Evolutionary conservation across 1,139 yeast species (phyloP), one percentile per base, ranked within the genome.

Genomic region (Casaregolazyma suthepensis): DNA sequence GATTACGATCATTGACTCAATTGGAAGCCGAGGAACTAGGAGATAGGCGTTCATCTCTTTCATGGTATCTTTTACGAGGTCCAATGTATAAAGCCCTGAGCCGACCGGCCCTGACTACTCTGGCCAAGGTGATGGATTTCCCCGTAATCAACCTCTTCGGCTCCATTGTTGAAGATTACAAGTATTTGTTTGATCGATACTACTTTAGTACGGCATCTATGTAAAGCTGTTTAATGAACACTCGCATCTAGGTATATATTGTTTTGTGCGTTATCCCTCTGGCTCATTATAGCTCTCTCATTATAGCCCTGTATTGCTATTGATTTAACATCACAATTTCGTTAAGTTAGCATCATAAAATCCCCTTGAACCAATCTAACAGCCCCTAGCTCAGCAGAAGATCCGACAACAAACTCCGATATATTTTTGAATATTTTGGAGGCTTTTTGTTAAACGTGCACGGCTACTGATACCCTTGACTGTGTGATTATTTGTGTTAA

Each of bases 1-100:
- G 72, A 12, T 54, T 61, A 48, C 56, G 68, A 35, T 61, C 63
- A 37, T 22, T 65, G 52, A 68, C 73, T 13, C 59, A 61, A 18
- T 62, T 73, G 9, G 77, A 73, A 57, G 58, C 61, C 29, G 70
- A 68, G 35, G 71, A 71, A 54, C 57, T 67, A 51, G 61, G 64
- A 51, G 59, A 59, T 44, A 65, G 76, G 15, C 61, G 67, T 18
- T 53, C 58, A 26, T 63, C 63, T 22, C 52, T 73, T 57, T 65
- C 69, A 59, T 73, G 76, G 76, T 74, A 75, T 75, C 35, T 61
- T 17, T 53, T 74, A 50, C 64, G 77, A 5, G 75, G 75, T 3
- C 69, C 72, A 54, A 64, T 71, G 63, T 73, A 71, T 61, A 65
- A 69, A 31, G 56, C 63, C 15, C 51, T 65, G 46, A 66, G 74